Evolutionary conservation across 108 stramenopile genomes (phyloP), one percentile per base, ranked within the genome.

Genomic region (Cyclotella sp.): DNA sequence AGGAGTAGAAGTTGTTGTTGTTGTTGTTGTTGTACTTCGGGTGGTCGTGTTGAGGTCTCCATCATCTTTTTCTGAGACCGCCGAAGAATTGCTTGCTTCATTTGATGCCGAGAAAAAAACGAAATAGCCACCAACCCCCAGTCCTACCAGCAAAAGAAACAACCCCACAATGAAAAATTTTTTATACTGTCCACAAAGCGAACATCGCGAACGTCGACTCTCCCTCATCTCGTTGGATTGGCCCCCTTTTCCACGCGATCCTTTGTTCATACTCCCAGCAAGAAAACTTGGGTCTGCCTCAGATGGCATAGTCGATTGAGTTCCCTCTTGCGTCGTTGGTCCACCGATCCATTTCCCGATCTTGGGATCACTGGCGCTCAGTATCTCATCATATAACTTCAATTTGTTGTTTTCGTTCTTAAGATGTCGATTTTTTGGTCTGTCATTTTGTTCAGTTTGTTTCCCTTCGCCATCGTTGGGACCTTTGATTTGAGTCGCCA

Each of bases 271-370:
- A 12, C 55, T 55, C 21, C n/a, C 24, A 3, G 24, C 1, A 8
- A 55, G 24, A 22, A 7, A 49, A 49, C 55, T 55, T 19, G 55
- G 22, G 22, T 55, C 55, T n/a, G 55, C 21, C 22, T 55, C 55
- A 24, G 34, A 34, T 34, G 34, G 34, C 34, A 34, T 34, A 6
- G 55, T 55, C 24, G 55, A 55, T 26, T n/a, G n/a, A 26, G 55
- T 55, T 24, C 55, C 55, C 11, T 55, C 55, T 55, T 21, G 55
- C 12, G 11, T 21, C 9, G 15, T 16, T 49, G 15, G 24, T 22
- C n/a, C n/a, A 26, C 22, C 55, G 24, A 55, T 55, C 55, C 55
- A 55, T 22, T 55, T 55, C 11, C 55, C 55, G 24, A 55, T 55
- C 55, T 55, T 55, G 19, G 55, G 55, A 24, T 55, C 55, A 55